phyloP scores from a whole-genome alignment of 805 yeast species.

The Candida sakaeoensis region DNA sequence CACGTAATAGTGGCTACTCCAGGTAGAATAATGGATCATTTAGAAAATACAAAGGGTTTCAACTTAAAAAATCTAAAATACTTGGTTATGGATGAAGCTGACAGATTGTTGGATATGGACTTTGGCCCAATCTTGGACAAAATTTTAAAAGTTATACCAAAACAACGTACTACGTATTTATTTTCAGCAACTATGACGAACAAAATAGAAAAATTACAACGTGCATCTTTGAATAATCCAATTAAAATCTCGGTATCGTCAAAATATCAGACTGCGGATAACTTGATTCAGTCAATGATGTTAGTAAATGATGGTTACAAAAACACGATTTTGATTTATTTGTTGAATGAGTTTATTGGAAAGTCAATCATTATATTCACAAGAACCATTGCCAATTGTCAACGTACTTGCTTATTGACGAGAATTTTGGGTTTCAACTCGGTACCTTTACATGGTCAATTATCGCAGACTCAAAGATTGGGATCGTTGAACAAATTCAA shows the following conservation, averaged over 20 bases:
- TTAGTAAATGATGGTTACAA: slow-evolving; percentile 90
- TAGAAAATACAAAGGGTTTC: slow-evolving; percentile 90
- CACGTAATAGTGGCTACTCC: slow-evolving; percentile 96
- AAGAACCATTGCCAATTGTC: slow-evolving; percentile 93
- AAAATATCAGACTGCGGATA: slow-evolving; percentile 89
- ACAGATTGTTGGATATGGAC: slow-evolving; percentile 90
- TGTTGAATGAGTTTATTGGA: slow-evolving; percentile 79
- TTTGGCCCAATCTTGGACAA: slow-evolving; percentile 92
- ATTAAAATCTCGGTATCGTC: slow-evolving; percentile 87
- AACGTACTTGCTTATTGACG: slow-evolving; percentile 78
- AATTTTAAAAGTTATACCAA: slow-evolving; percentile 79
- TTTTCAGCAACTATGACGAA: slow-evolving; percentile 98
- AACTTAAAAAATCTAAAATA: slow-evolving; percentile 72
- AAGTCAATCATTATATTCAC: slow-evolving; percentile 88
- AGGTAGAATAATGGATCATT: slow-evolving; percentile 88
- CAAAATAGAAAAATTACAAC: slow-evolving; percentile 88
- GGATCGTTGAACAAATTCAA: slow-evolving; percentile 80
- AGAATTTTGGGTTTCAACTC: slow-evolving; percentile 83
- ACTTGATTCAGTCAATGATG: slow-evolving; percentile 84
- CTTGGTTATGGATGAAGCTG: slow-evolving; percentile 96
- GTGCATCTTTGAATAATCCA: slow-evolving; percentile 87
- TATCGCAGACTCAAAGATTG: slow-evolving; percentile 77
- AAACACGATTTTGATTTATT: slow-evolving; percentile 78
- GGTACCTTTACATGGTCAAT: slow-evolving; percentile 91
- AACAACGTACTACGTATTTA: slow-evolving; percentile 75